Conservation (phyloP, 2,329 filamentous ascomycete genomes). For the Plectosphaerella plurivora region DNA sequence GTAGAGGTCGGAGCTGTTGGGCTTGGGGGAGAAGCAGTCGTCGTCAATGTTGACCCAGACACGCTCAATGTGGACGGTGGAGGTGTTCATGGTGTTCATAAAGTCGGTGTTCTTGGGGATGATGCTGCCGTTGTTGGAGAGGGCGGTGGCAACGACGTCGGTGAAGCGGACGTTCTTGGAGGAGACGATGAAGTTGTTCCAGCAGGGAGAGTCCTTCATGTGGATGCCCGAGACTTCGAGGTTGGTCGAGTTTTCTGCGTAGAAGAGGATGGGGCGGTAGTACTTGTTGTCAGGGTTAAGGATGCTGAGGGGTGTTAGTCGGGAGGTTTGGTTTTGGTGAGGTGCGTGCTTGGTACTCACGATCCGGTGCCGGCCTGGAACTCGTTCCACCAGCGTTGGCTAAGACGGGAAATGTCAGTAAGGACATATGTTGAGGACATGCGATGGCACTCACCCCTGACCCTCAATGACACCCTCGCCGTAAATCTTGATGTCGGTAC, state of each 20-base stretch:
- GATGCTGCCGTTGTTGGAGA: constrained; percentile 37
- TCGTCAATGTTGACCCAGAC: constrained; percentile 51
- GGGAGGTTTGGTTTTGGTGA: background rate
- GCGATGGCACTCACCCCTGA: constrained; percentile 28
- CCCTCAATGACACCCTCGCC: constrained; percentile 55
- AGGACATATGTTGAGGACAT: background rate
- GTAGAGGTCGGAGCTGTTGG: constrained; percentile 52
- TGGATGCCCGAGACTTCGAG: constrained; percentile 54
- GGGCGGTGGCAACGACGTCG: constrained; percentile 48
- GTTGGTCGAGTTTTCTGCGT: constrained; percentile 58
- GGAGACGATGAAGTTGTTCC: constrained; percentile 59
- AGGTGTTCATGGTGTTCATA: constrained; percentile 55
- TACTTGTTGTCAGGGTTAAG: constrained; percentile 50
- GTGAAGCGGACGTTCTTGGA: constrained; percentile 50
- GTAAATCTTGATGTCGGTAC: constrained; percentile 56
- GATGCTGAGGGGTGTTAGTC: constrained; percentile 18
- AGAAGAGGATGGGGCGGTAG: constrained; percentile 55
- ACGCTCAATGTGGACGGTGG: constrained; percentile 45
- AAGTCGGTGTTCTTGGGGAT: constrained; percentile 59
- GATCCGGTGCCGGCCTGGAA: constrained; percentile 24
- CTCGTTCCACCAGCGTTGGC: constrained; percentile 38
- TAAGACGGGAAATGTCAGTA: background rate
- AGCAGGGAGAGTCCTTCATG: constrained; percentile 58
- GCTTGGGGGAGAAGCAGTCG: constrained; percentile 58
- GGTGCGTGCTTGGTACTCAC: constrained; percentile 3